These are phyloP conservation scores for Geranomyces variabilis DNA, from an alignment of 192 early-diverging fungal genomes.

Conservation along the genomic window DNA sequence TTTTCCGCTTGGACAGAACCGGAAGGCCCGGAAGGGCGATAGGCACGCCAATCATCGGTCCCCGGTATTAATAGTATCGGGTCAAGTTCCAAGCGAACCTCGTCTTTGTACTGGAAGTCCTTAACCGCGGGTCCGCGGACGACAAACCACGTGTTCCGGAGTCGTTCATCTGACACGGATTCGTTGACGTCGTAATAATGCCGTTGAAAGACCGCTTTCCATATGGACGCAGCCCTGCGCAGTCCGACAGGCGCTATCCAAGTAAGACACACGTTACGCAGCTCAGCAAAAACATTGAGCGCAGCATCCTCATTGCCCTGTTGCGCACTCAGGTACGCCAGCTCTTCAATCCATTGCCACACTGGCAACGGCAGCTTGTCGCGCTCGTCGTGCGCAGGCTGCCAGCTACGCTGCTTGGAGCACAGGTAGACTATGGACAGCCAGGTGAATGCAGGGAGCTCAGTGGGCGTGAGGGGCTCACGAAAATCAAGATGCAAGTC, in stretches of 20 bases:
- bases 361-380: not conserved
- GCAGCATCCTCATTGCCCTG: not conserved
- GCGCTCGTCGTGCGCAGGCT: not conserved
- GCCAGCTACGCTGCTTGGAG: not conserved
- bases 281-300: conserved; percentile 1
- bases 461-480: not conserved
- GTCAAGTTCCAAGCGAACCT: too few species aligned
- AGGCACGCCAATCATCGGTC: too few species aligned
- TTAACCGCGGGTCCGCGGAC: too few species aligned
- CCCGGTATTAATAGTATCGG: too few species aligned
- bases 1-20: too few species aligned
- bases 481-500: not conserved
- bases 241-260: not conserved
- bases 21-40: too few species aligned
- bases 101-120: too few species aligned
- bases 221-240: too few species aligned
- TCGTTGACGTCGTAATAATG: too few species aligned
- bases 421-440: not conserved
- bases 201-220: too few species aligned
- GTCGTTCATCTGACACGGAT: too few species aligned
- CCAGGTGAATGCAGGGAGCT: not conserved
- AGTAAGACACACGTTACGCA: not conserved
- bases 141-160: too few species aligned
- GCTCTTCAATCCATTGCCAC: not conserved
- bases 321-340: not conserved